Conservation (phyloP, 106 monocot genomes). For the Amphibolis antarctica region DNA sequence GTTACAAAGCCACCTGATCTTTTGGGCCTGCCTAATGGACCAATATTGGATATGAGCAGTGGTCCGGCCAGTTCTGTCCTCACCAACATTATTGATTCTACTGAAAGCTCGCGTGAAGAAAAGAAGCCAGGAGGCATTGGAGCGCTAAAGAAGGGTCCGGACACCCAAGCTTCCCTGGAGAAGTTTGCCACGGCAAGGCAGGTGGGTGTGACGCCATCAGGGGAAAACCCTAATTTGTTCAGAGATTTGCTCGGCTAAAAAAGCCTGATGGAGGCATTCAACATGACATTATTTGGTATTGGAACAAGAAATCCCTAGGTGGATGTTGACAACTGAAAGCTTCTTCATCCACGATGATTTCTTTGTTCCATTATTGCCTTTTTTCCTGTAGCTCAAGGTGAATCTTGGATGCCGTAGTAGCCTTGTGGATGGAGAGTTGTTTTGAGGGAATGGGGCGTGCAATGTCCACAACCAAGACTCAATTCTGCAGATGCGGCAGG, state of each 20-base stretch:
- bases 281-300: background rate
- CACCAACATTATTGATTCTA: slow-evolving; percentile 2
- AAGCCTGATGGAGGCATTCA: background rate
- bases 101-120: slow-evolving; percentile 19
- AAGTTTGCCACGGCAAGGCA: slow-evolving; percentile 75
- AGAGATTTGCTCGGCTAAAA: slow-evolving; percentile 76
- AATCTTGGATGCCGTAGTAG: no score
- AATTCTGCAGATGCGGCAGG: background rate
- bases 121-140: background rate
- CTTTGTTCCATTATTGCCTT: no score
- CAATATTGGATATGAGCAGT: background rate
- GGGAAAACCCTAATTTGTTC: slow-evolving; percentile 77
- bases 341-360: no score
- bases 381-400: no score
- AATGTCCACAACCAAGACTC: no score
- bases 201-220: slow-evolving; percentile 76
- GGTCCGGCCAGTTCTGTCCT: slow-evolving; percentile 3
- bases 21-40: slow-evolving; percentile 31
- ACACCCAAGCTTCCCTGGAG: slow-evolving; percentile 50
- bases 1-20: slow-evolving; percentile 41
- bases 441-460: no score
- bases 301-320: no score
- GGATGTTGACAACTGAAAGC: no score
- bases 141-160: slow-evolving; percentile 59
- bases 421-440: no score